phyloP scores from a whole-genome alignment of 305 asterid genomes.

The Fraxinus greggii region DNA sequence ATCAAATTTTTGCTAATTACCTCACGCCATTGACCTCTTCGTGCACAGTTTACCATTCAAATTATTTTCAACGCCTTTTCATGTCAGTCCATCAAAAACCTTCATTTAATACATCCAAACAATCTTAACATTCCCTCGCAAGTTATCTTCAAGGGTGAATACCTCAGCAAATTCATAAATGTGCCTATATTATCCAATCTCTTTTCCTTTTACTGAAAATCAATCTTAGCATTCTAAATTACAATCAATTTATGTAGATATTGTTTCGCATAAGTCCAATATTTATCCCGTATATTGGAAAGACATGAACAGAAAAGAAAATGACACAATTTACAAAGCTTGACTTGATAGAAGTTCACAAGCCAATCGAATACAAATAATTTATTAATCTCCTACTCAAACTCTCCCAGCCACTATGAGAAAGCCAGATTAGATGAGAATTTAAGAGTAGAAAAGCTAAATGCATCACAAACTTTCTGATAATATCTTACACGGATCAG shows the following conservation, averaged over 20 bases:
- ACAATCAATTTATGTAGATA: not conserved
- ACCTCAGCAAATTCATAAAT: not conserved
- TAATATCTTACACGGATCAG: not conserved
- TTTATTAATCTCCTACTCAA: not conserved
- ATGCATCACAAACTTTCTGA: not conserved
- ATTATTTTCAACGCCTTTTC: not conserved
- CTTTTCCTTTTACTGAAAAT: not conserved
- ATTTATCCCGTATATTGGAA: not conserved
- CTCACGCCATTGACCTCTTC: not conserved
- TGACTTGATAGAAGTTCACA: not conserved
- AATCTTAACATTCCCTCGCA: not conserved
- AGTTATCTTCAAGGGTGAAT: not conserved
- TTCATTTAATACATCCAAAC: not conserved
- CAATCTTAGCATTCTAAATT: not conserved
- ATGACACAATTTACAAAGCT: not conserved
- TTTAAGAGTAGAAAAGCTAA: not conserved
- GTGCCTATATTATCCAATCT: not conserved
- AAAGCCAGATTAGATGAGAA: not conserved
- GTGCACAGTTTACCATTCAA: not conserved
- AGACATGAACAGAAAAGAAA: not conserved
- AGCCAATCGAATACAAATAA: not conserved
- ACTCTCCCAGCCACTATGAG: not conserved
- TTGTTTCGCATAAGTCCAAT: not conserved
- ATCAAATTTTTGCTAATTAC: not conserved
- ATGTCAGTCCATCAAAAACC: not conserved